Percentiles rank a stretch among this genome's conserved stretches.
phyloP scores from a whole-genome alignment of 169 alveolate genomes.

The Babesia ovata region DNA sequence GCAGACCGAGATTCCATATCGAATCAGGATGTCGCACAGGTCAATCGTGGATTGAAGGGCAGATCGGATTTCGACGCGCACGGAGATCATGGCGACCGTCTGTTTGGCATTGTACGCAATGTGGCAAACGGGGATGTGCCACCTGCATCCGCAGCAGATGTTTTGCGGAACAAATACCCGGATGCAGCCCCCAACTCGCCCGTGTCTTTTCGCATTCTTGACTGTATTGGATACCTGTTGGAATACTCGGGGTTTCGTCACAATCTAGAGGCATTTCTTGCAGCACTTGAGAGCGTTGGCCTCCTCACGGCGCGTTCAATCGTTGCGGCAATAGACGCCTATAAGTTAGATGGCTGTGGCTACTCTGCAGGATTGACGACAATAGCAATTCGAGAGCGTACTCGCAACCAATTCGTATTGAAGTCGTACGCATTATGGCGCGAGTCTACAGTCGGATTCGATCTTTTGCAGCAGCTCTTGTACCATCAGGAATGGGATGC shows the following conservation, averaged over 20 bases:
- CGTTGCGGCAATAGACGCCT: conserved; percentile 61
- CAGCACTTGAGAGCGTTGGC: conserved; percentile 31
- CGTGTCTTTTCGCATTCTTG: conserved; percentile 39
- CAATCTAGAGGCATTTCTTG: conserved; percentile 33
- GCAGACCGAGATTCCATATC: not conserved
- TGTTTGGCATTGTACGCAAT: conserved; percentile 20
- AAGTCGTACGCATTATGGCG: conserved; percentile 58
- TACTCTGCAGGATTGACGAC: conserved; percentile 59
- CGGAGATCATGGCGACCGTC: not conserved
- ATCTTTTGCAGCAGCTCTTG: conserved; percentile 35
- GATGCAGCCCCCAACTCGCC: conserved; percentile 28
- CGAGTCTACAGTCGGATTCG: conserved; percentile 47
- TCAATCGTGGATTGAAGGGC: not conserved
- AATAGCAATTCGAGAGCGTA: conserved; percentile 53
- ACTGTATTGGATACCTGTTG: conserved; percentile 41
- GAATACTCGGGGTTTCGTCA: conserved; percentile 9
- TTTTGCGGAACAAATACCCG: conserved; percentile 14
- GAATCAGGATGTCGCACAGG: not conserved
- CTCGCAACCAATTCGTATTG: conserved; percentile 57
- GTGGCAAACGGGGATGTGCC: conserved; percentile 44
- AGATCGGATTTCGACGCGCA: not conserved
- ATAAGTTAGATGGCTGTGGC: conserved; percentile 60
- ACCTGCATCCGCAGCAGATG: conserved; percentile 32
- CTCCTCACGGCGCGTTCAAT: conserved; percentile 53
- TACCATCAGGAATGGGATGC: conserved; percentile 22